phyloP scores from a whole-genome alignment of 2,329 filamentous ascomycete species.

The Fusarium coffeatum region DNA sequence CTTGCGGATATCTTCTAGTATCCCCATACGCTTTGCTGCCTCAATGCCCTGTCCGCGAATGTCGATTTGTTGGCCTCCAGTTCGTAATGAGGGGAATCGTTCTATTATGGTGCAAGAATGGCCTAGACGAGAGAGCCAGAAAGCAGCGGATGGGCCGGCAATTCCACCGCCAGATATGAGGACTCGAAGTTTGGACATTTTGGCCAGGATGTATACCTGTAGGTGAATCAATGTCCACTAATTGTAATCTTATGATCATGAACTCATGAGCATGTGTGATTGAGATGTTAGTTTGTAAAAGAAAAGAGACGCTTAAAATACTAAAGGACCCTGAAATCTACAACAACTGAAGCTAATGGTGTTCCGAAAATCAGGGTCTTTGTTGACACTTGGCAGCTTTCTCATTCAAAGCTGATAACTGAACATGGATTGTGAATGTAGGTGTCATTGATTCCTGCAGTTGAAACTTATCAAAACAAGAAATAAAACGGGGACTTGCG shows the following conservation, averaged over 20 bases:
- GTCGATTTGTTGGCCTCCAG: conserved; percentile 60
- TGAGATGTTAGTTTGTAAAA: neutral
- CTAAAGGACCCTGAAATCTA: neutral
- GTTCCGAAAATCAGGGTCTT: neutral
- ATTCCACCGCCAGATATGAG: conserved; percentile 62
- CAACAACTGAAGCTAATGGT: neutral
- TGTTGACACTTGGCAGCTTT: neutral
- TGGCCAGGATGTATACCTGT: accelerated
- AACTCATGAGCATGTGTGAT: neutral
- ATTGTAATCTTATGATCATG: neutral
- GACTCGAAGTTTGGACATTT: conserved; percentile 52
- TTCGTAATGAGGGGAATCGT: conserved; percentile 52
- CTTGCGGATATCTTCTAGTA: conserved; percentile 54
- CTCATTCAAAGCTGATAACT: neutral
- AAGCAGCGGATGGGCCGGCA: conserved; percentile 57
- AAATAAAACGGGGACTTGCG: conserved; percentile 6
- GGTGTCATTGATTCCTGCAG: conserved; percentile 23
- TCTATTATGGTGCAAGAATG: conserved; percentile 59
- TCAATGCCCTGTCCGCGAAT: conserved; percentile 57
- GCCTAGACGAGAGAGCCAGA: conserved; percentile 54
- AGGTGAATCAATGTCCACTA: neutral
- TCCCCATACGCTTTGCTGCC: conserved; percentile 54
- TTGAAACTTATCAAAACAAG: neutral
- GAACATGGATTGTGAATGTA: neutral
- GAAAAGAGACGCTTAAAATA: neutral